Percentiles rank a stretch among this genome's conserved stretches.
phyloP scores from a whole-genome alignment of 169 alveolate genomes.

The Plasmodium gaboni region DNA sequence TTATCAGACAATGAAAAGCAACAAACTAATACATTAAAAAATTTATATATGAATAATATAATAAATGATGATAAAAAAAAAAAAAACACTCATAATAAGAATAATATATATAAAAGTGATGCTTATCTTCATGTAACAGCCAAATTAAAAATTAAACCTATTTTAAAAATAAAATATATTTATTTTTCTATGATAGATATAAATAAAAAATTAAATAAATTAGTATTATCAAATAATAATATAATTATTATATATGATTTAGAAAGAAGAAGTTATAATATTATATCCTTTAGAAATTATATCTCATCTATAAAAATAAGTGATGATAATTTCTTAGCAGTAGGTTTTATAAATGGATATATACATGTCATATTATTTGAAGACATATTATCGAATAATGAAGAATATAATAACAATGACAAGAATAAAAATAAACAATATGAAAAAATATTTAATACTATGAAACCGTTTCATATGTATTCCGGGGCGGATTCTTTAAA shows the following conservation, averaged over 20 bases:
- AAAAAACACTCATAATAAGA: neutral
- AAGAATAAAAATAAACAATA: neutral
- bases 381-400: neutral
- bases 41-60: neutral
- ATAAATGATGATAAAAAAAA: neutral
- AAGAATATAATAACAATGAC: neutral
- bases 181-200: conserved; percentile 59
- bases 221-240: conserved; percentile 58
- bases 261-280: conserved; percentile 21
- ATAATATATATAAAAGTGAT: neutral
- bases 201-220: conserved; percentile 13
- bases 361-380: conserved; percentile 21
- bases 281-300: conserved; percentile 10
- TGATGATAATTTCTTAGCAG: conserved; percentile 35
- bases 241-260: conserved; percentile 34
- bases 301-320: conserved; percentile 43
- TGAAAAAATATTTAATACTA: neutral
- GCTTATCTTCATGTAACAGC: neutral
- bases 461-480: neutral
- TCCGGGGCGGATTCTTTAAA: neutral
- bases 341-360: conserved; percentile 41
- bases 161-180: conserved; percentile 39
- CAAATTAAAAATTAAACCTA: conserved; percentile 34
- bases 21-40: neutral
- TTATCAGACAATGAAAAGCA: neutral